Evolutionary conservation across 495 filamentous ascomycete genomes (phyloP).

Genomic region (Acidiella bohemica): DNA sequence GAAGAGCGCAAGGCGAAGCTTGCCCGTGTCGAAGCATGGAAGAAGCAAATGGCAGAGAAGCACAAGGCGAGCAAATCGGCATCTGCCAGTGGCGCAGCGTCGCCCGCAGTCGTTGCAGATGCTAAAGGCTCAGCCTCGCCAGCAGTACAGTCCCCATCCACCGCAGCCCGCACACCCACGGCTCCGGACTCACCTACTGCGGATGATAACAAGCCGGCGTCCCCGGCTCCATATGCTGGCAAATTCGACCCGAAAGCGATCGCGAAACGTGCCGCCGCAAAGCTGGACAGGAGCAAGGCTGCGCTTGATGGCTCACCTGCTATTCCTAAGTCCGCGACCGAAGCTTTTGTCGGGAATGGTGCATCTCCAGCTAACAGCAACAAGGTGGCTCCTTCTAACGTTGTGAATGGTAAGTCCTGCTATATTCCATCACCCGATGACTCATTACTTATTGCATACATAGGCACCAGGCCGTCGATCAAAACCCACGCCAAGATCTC

Average conservation of each 20-base stretch:
- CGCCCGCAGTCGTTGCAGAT: background rate
- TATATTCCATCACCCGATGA: background rate
- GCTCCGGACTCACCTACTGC: background rate
- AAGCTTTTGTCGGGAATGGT: slow-evolving; percentile 4
- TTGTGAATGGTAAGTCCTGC: slow-evolving; percentile 4
- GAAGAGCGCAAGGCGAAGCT: slow-evolving; percentile 13
- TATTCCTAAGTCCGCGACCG: slow-evolving; percentile 16
- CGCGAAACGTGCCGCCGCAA: slow-evolving; percentile 38
- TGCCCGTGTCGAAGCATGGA: slow-evolving; percentile 22
- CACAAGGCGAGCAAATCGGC: slow-evolving; percentile 1
- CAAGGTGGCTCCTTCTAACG: slow-evolving; percentile 8
- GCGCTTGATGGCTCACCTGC: slow-evolving; percentile 11
- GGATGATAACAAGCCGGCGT: slow-evolving; percentile 24
- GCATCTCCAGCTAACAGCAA: slow-evolving; percentile 12
- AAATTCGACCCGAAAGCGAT: slow-evolving; percentile 88
- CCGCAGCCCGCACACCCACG: background rate
- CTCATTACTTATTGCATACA: slow-evolving; percentile 7
- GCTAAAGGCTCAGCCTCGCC: too few species aligned
- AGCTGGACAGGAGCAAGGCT: slow-evolving; percentile 12
- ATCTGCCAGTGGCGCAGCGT: background rate
- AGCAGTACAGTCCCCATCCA: background rate
- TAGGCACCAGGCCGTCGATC: slow-evolving; percentile 29
- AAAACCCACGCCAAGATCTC: slow-evolving; percentile 62
- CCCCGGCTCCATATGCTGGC: slow-evolving; percentile 49
- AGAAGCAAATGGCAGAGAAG: slow-evolving; percentile 13